phyloP scores from a whole-genome alignment of 805 yeast species.

The Sugiyamaella boreocaroliniensis region DNA sequence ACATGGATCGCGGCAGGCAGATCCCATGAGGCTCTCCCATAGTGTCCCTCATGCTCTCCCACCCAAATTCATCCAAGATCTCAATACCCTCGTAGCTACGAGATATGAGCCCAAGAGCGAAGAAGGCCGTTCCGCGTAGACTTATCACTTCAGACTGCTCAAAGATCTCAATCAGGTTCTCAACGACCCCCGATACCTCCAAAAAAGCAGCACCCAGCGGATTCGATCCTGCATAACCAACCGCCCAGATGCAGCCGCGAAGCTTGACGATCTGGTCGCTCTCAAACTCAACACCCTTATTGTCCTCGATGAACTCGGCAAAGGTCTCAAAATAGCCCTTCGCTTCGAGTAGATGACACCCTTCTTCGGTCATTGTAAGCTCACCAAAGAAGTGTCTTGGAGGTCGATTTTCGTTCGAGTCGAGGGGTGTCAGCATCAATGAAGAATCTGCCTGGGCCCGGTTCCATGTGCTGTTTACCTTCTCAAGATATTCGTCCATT shows the following conservation, averaged over 20 bases:
- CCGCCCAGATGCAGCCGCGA: slow-evolving; percentile 78
- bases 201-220: slow-evolving; percentile 57
- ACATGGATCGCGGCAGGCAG: slow-evolving; percentile 34
- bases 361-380: slow-evolving; percentile 74
- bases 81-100: slow-evolving; percentile 75
- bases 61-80: slow-evolving; percentile 70
- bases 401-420: background rate
- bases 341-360: slow-evolving; percentile 53
- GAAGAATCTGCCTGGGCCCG: background rate
- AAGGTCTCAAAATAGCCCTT: slow-evolving; percentile 36
- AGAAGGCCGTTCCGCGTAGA: slow-evolving; percentile 70
- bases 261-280: slow-evolving; percentile 40
- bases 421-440: background rate
- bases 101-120: slow-evolving; percentile 66
- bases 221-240: slow-evolving; percentile 75
- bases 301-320: slow-evolving; percentile 25
- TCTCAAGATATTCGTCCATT: slow-evolving; percentile 30
- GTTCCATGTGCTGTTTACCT: slow-evolving; percentile 14
- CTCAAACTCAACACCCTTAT: slow-evolving; percentile 24
- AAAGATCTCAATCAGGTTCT: slow-evolving; percentile 48
- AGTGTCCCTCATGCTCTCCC: slow-evolving; percentile 50
- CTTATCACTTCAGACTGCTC: slow-evolving; percentile 46
- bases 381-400: slow-evolving; percentile 76
- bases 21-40: slow-evolving; percentile 38
- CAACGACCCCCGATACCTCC: slow-evolving; percentile 46